These are phyloP conservation scores for Ligustrum vulgare DNA, from an alignment of 257 asterid species.

Conservation along the genomic window DNA sequence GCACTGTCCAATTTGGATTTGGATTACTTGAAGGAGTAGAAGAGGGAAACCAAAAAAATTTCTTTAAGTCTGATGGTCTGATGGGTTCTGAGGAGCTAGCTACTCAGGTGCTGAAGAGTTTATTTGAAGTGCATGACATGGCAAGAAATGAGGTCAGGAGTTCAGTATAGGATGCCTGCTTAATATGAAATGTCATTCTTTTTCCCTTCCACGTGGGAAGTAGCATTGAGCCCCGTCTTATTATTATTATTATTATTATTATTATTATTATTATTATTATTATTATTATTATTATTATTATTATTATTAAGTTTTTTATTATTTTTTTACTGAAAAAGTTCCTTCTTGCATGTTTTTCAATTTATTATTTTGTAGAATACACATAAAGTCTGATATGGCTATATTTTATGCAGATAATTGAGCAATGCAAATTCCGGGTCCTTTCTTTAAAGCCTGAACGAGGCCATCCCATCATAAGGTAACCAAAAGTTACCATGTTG, in stretches of 20 bases:
- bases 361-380: not conserved
- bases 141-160: constrained; percentile 80
- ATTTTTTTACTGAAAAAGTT: not conserved
- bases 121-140: constrained; percentile 85
- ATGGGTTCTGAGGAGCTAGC: constrained; percentile 71
- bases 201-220: constrained; percentile 18
- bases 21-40: constrained; percentile 75
- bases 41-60: constrained; percentile 50
- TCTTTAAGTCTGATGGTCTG: constrained; percentile 53
- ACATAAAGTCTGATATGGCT: constrained; percentile 3
- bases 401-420: constrained; percentile 59
- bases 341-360: not conserved
- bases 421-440: constrained; percentile 76
- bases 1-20: constrained; percentile 80
- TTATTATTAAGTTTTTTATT: too few relatives aligned
- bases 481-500: constrained; percentile 8
- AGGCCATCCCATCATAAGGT: constrained; percentile 64
- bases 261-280: too few relatives aligned
- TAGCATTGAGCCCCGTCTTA: too few relatives aligned
- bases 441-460: constrained; percentile 78
- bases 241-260: too few relatives aligned
- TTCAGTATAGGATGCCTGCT: constrained; percentile 6
- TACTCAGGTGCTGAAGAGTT: constrained; percentile 67
- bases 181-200: not conserved
- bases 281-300: too few relatives aligned